Percentiles rank a stretch among this genome's conserved stretches.
Evolutionary conservation across 139 green algal genomes (phyloP).

Genomic region (Micractinium sp.): DNA sequence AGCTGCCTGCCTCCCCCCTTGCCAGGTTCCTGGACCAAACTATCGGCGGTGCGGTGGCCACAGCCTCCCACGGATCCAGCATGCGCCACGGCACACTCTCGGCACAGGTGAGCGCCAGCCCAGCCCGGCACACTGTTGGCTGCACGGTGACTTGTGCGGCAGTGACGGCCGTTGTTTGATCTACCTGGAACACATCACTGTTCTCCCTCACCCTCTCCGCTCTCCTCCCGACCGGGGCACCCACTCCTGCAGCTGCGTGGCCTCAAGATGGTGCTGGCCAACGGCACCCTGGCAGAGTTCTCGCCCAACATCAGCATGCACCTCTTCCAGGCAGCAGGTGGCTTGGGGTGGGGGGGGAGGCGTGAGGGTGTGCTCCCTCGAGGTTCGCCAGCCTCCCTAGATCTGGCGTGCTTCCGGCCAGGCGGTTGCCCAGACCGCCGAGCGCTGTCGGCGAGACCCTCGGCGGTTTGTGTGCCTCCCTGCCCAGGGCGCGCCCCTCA

Average conservation of each 20-base stretch:
- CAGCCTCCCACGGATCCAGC: conserved; percentile 80
- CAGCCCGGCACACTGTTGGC: no score
- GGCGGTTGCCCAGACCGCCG: no score
- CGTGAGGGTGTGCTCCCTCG: no score
- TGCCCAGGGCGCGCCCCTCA: no score
- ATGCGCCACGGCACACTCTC: conserved; percentile 70
- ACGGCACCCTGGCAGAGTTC: conserved; percentile 75
- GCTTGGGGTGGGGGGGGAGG: no score
- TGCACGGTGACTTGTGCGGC: no score
- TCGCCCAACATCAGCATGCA: conserved; percentile 63
- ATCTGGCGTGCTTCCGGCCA: no score
- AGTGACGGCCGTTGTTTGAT: no score
- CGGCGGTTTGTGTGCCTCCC: no score
- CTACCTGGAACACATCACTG: background rate
- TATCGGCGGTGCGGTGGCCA: conserved; percentile 86
- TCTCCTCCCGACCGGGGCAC: background rate
- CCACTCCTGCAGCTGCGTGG: conserved; percentile 44
- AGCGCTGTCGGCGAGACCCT: no score
- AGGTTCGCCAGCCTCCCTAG: no score
- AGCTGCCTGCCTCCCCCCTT: background rate
- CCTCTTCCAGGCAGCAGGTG: conserved; percentile 56
- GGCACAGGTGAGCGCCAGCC: conserved; percentile 59
- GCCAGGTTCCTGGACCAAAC: conserved; percentile 82
- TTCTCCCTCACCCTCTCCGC: no score
- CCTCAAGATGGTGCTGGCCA: conserved; percentile 74